Base-by-base conservation (phyloP, 208 protist species). In the Trypanosoma avium region DNA sequence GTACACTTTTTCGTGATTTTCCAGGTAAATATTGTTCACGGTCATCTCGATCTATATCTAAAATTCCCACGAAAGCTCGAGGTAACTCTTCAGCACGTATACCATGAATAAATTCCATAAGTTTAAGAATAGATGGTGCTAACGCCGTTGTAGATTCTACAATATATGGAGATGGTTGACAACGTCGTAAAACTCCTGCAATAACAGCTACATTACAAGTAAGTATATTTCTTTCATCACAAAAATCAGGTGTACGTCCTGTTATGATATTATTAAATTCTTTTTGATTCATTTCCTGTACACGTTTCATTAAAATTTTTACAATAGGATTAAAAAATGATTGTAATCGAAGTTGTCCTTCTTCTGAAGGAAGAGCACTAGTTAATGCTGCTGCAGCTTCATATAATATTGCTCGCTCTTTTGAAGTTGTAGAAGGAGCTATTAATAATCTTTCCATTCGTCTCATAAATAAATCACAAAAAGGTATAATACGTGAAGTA, bases 381-480 rank as follows among this genome's bases (percentile, higher is more conserved):
- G 80, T 81, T 32, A 95, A 73, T 0, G 63, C 75, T 6, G 81
- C 73, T n/a, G 88, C 46, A 3, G 84, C 71, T 67, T 95, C 90
- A 63, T 90, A 90, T 17, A 95, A 57, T 10, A 93, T 59, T 9
- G 76, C 61, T 17, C 68, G 48, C 47, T 95, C 86, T 10, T 56
- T 9, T 26, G n/a, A 15, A 46, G 22, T 22, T 40, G 61, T 75
- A 22, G 49, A 67, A 1, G 56, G 26, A 22, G 57, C 45, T 38
- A 93, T 56, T 35, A 92, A 62, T 38, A 92, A 46, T 7, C 73
- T 60, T 64, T 90, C 73, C 46, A 89, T 52, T 15, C 70, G 70
- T 35, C 79, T 55, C 59, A 84, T 45, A 13, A 75, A 57, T 19
- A 22, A 3, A 19, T 57, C 42, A 55, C 24, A 80, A 45, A 49